phyloP scores from a whole-genome alignment of 495 filamentous ascomycete species.

The Trichoderma virens region DNA sequence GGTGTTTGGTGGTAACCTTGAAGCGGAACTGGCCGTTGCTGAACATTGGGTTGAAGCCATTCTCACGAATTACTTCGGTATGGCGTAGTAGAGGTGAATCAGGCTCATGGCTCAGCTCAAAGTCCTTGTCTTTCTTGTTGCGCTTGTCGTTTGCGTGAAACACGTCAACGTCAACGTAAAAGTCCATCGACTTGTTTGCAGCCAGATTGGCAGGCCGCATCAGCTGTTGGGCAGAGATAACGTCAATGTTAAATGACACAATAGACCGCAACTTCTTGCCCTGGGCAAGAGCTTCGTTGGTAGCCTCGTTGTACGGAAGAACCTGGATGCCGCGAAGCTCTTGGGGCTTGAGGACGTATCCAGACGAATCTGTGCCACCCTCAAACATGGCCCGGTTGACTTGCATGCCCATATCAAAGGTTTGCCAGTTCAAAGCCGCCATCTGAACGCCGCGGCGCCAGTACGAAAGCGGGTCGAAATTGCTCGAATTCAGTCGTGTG shows the following conservation, averaged over 20 bases:
- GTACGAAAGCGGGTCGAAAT: slow-evolving; percentile 85
- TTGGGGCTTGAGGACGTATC: slow-evolving; percentile 88
- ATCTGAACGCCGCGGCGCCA: slow-evolving; percentile 96
- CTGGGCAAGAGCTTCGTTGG: slow-evolving; percentile 24
- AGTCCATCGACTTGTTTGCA: slow-evolving; percentile 69
- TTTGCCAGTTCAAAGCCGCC: slow-evolving; percentile 97
- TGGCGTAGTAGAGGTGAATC: slow-evolving; percentile 60
- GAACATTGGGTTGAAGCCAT: slow-evolving; percentile 88
- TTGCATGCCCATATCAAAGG: slow-evolving; percentile 89
- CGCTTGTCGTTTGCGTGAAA: slow-evolving; percentile 86
- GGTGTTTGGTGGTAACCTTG: slow-evolving; percentile 79
- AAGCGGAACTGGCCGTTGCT: slow-evolving; percentile 57
- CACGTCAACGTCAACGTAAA: slow-evolving; percentile 91
- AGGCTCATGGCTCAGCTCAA: slow-evolving; percentile 41
- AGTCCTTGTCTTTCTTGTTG: slow-evolving; percentile 35
- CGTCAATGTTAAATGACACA: slow-evolving; percentile 73
- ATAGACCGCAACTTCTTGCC: slow-evolving; percentile 63
- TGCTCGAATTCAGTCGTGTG: slow-evolving; percentile 72
- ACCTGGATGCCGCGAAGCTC: slow-evolving; percentile 60
- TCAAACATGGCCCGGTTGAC: slow-evolving; percentile 98
- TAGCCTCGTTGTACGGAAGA: slow-evolving; percentile 29
- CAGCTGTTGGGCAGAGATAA: slow-evolving; percentile 91
- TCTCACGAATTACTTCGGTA: slow-evolving; percentile 70
- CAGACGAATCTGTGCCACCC: slow-evolving; percentile 76
- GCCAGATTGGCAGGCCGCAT: slow-evolving; percentile 68